phyloP scores from a whole-genome alignment of 495 filamentous ascomycete species.

The Lepidopterella palustris region DNA sequence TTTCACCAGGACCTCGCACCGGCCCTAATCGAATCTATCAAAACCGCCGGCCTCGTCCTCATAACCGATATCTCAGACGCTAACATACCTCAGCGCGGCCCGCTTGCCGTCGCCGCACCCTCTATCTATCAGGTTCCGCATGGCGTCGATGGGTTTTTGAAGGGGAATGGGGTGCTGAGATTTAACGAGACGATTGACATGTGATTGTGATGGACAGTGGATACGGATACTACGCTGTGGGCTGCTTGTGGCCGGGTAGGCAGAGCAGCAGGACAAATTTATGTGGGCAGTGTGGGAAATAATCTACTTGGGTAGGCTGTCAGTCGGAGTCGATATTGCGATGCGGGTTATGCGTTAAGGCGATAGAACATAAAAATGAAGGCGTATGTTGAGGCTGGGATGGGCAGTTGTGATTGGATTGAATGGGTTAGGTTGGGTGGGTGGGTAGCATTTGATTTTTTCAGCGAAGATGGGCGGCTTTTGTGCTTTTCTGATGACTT shows the following conservation, averaged over 20 bases:
- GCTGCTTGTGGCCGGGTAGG: too few relatives aligned
- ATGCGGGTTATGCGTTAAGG: neutral
- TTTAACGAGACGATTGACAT: constrained; percentile 96
- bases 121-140: constrained; percentile 42
- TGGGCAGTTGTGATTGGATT: neutral
- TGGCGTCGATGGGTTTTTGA: constrained; percentile 82
- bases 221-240: too few relatives aligned
- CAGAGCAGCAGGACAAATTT: neutral
- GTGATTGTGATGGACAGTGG: too few relatives aligned
- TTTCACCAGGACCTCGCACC: constrained; percentile 74
- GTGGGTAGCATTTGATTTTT: neutral
- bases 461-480: neutral
- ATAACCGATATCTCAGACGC: constrained; percentile 73
- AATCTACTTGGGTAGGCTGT: neutral
- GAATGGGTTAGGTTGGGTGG: neutral
- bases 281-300: neutral
- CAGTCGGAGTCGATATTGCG: neutral
- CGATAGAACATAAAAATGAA: neutral
- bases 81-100: constrained; percentile 12
- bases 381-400: neutral
- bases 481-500: neutral
- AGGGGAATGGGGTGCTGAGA: constrained; percentile 74
- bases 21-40: constrained; percentile 84
- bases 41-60: constrained; percentile 84
- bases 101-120: constrained; percentile 45